A percentile compares a stretch with the other conserved stretches of the same genome.
phyloP scores from a whole-genome alignment of 441 rosid genomes.

The Isatis lusitanica region DNA sequence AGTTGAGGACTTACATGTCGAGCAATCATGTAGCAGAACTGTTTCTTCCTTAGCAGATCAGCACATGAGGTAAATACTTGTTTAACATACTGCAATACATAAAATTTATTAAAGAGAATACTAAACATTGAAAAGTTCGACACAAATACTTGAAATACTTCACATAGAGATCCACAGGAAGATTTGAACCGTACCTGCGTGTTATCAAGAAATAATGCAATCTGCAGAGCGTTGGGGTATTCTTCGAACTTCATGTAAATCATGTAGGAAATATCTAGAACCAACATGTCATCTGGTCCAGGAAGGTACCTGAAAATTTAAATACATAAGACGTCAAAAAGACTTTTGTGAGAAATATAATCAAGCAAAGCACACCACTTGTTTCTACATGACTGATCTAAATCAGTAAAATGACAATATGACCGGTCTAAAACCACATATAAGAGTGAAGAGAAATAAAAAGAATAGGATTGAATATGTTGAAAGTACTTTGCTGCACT shows the following conservation, averaged over 20 bases:
- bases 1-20: conserved; percentile 63
- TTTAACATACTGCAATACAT: conserved; percentile 62
- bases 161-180: conserved; percentile 1
- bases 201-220: conserved; percentile 78
- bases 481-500: conserved; percentile 70
- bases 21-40: conserved; percentile 77
- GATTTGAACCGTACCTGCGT: conserved; percentile 50
- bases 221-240: conserved; percentile 76
- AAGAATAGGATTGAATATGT: not conserved
- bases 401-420: not conserved
- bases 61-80: conserved; percentile 67
- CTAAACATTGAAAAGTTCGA: not conserved
- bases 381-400: not conserved
- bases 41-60: conserved; percentile 65
- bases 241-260: conserved; percentile 76
- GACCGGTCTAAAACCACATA: not conserved
- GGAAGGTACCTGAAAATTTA: conserved; percentile 67
- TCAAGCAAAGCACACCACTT: not conserved
- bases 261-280: conserved; percentile 67
- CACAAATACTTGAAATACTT: not conserved
- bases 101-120: conserved; percentile 25
- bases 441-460: not conserved
- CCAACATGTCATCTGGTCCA: conserved; percentile 80
- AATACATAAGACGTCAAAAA: not conserved
- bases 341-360: not conserved